Base-by-base conservation (phyloP, 495 filamentous ascomycete genomes). In the Lasiosphaeria miniovina region DNA sequence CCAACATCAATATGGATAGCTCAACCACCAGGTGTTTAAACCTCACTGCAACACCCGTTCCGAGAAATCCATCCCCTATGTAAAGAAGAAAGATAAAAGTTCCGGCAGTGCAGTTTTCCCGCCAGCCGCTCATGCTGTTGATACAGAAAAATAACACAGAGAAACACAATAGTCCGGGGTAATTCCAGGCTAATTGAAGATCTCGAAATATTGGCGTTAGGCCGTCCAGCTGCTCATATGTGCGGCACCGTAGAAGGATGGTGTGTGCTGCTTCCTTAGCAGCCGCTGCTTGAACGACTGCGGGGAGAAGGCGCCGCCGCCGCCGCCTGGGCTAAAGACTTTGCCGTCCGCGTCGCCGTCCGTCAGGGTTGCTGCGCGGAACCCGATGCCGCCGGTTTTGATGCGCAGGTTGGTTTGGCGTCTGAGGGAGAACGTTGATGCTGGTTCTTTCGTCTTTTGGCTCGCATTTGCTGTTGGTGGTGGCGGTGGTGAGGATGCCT, bases 261-360 rank as follows among this genome's bases (percentile, higher is more conserved):
- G 6, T 2, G 43, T 9, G 12, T 46, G 43, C 4, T 46, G 43
- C 31, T 58, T 54, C 45, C 61, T 64, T 59, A 68, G 48, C 35
- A 68, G 53, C 59, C 68, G 52, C 56, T 68, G 58, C 33, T 64
- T 68, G 17, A 70, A 70, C 14, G 63, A 66, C 48, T 70, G 65
- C 10, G 68, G 68, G 38, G 68, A 70, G 35, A 64, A 70, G 8
- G 58, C 31, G 12, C 58, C 61, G 2, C 50, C 57, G 14, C 6
- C 11, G 41, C 31, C 9, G 12, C 14, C 31, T n/a, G 45, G 10
- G 5, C 7, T 3, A 1, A 48, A 41, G 32, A 10, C 7, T 4
- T 12, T 24, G 34, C n/a, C n/a, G 38, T 9, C 15, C 55, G 32
- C 4, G 11, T 32, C 43, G 9, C 40, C 49, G 7, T 50, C 53